phyloP scores from a whole-genome alignment of 352 stramenopile genomes.

The Pythium dissotocum region DNA sequence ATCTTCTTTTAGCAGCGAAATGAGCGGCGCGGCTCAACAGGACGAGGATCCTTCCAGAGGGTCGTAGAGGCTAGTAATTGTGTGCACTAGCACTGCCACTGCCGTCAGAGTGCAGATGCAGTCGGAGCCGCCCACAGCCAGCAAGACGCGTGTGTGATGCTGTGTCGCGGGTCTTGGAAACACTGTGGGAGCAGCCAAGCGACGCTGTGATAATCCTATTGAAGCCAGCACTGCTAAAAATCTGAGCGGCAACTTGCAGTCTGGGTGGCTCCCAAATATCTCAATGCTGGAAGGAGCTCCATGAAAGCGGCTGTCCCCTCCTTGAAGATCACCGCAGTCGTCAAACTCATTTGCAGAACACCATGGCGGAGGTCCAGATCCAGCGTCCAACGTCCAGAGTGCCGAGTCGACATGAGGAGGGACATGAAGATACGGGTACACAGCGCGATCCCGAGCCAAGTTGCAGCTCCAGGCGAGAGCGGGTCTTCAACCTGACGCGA shows the following conservation, averaged over 20 bases:
- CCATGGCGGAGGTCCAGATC: not conserved
- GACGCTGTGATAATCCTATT: not conserved
- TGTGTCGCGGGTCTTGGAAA: constrained; percentile 8
- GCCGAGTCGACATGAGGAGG: not conserved
- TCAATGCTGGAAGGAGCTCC: constrained; percentile 2
- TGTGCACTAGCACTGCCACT: not conserved
- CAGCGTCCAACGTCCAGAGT: not conserved
- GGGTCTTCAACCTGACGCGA: constrained; percentile 1
- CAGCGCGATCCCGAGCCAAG: not conserved
- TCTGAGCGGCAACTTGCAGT: not conserved
- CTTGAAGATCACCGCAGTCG: constrained; percentile 1
- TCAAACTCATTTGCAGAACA: not conserved
- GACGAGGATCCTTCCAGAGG: too few species aligned
- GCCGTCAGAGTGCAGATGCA: not conserved
- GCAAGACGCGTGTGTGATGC: not conserved
- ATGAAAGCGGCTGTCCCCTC: not conserved
- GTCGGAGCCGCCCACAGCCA: not conserved
- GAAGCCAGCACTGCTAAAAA: not conserved
- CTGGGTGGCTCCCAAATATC: constrained; percentile 3
- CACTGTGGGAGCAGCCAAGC: not conserved
- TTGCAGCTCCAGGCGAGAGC: not conserved
- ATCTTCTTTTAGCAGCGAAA: not conserved
- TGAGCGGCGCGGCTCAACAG: not conserved
- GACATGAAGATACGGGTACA: not conserved
- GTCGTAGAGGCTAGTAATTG: not conserved